Evolutionary conservation across 208 protist genomes (phyloP).

Genomic region (Wallacemonas sp.): DNA sequence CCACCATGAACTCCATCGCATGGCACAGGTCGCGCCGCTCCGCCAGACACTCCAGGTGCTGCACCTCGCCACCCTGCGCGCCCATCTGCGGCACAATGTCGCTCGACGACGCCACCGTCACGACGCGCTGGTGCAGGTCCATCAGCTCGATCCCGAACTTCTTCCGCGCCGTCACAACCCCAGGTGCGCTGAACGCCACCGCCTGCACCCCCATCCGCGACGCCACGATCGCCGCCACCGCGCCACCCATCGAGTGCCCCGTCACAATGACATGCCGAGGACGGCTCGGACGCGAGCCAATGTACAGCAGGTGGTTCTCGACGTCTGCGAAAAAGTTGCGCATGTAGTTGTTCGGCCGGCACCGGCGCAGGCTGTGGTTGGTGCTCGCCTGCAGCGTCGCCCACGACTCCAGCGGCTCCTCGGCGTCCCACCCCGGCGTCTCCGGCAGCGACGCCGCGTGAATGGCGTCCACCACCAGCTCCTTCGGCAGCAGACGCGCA

Average conservation of each 20-base stretch:
- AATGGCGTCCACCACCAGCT: slow-evolving; percentile 58
- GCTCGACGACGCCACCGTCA: slow-evolving; percentile 62
- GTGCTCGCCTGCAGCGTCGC: slow-evolving; percentile 20
- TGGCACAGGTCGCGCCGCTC: slow-evolving; percentile 71
- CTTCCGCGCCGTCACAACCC: slow-evolving; percentile 55
- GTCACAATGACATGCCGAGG: slow-evolving; percentile 61
- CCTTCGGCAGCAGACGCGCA: slow-evolving; percentile 46
- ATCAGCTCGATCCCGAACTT: slow-evolving; percentile 45
- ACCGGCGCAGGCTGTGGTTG: slow-evolving; percentile 48
- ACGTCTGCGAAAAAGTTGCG: slow-evolving; percentile 77
- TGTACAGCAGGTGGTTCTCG: slow-evolving; percentile 68
- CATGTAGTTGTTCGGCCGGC: slow-evolving; percentile 73
- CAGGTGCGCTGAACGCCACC: slow-evolving; percentile 69
- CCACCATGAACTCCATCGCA: slow-evolving; percentile 76
- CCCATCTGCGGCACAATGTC: slow-evolving; percentile 76
- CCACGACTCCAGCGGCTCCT: slow-evolving; percentile 24
- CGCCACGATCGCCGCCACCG: slow-evolving; percentile 68
- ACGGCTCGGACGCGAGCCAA: slow-evolving; percentile 24
- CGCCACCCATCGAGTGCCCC: slow-evolving; percentile 80
- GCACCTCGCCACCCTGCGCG: slow-evolving; percentile 61
- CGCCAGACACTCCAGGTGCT: slow-evolving; percentile 72
- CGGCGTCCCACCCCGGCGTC: not conserved
- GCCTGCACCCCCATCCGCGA: slow-evolving; percentile 57
- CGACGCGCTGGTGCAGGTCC: slow-evolving; percentile 47
- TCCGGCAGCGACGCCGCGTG: slow-evolving; percentile 49